Base-by-base conservation (phyloP, 805 yeast genomes). In the Kodamaea leandrae region DNA sequence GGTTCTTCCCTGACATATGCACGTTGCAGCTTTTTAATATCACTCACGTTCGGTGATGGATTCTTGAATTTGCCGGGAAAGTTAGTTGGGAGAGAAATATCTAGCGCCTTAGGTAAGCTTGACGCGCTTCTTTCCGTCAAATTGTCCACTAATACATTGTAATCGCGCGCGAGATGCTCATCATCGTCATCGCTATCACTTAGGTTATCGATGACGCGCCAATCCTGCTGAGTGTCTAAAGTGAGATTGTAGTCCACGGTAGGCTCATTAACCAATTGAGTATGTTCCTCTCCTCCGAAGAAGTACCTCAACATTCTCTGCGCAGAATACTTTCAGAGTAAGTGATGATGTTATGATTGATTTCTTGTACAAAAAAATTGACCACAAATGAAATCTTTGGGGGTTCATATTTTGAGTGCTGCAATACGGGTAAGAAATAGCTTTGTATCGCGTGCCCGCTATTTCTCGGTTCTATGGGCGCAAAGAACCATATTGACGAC, bases 181-280 rank as follows among this genome's bases (percentile, higher is more conserved):
- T 48, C 51, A 3, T 43, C 19, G 20, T 39, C 44, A 19, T 38
- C 39, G 3, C 32, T 42, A 16, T 40, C 45, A 27, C 36, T 43
- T 16, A 40, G 32, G 18, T 37, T 28, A 32, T 37, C 43, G 9
- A 41, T 24, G 18, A 36, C 29, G 20, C 20, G 23, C 6, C 23
- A 21, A n/a, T 20, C 17, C 6, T 16, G 21, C 17, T 18, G 30
- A 3, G 44, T 19, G 15, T 48, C 37, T 14, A 57, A 51, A 4
- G 66, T 60, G 32, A 55, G 41, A 39, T 61, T 55, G 45, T 63
- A 64, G 43, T 63, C 66, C 6, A 63, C 55, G 3, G 70, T 64
- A 2, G 67, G 67, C 37, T 63, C 68, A 43, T 63, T 62, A 15
- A 51, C 46, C 28, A 63, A 44, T 6, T 59, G 38, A 3, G 57